Percentiles rank a stretch among this genome's conserved stretches.
phyloP scores from a whole-genome alignment of 495 filamentous ascomycete genomes.

The Penicillium nucicola region DNA sequence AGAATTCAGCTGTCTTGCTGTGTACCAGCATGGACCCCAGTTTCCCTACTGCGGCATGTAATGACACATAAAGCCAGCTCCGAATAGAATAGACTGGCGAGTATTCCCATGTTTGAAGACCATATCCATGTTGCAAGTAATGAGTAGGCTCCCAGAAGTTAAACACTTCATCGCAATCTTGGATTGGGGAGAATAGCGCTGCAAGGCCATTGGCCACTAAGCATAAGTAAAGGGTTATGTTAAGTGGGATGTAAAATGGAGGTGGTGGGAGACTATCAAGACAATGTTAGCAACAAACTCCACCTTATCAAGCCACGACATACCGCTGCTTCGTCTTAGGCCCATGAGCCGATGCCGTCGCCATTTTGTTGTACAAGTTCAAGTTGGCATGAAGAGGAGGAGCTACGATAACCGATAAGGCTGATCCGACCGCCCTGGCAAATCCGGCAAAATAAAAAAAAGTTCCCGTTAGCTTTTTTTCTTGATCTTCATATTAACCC shows the following conservation, averaged over 20 bases:
- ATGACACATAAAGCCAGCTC: constrained; percentile 88
- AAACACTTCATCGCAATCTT: constrained; percentile 98
- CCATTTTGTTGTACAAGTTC: constrained; percentile 7
- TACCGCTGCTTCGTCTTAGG: constrained; percentile 34
- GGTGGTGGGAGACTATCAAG: constrained; percentile 44
- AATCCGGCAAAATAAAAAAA: constrained; percentile 35
- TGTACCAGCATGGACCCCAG: constrained; percentile 58
- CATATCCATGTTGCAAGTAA: constrained; percentile 89
- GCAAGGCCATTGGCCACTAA: constrained; percentile 68
- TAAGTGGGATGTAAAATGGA: constrained; percentile 65
- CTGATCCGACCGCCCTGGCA: constrained; percentile 30
- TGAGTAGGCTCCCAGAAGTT: constrained; percentile 99
- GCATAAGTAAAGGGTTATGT: constrained; percentile 74
- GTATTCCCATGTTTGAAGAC: constrained; percentile 98
- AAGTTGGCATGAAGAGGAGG: background rate
- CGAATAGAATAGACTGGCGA: constrained; percentile 93
- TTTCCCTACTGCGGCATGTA: constrained; percentile 74
- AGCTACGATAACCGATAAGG: constrained; percentile 31
- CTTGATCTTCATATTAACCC: constrained; percentile 19
- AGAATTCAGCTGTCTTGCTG: constrained; percentile 72
- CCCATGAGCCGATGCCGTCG: constrained; percentile 1
- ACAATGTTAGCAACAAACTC: constrained; percentile 12
- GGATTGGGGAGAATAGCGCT: constrained; percentile 85
- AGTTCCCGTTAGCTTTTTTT: constrained; percentile 26
- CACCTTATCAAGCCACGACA: background rate